phyloP scores from a whole-genome alignment of 2,329 filamentous ascomycete species.

The Blastomyces silverae region DNA sequence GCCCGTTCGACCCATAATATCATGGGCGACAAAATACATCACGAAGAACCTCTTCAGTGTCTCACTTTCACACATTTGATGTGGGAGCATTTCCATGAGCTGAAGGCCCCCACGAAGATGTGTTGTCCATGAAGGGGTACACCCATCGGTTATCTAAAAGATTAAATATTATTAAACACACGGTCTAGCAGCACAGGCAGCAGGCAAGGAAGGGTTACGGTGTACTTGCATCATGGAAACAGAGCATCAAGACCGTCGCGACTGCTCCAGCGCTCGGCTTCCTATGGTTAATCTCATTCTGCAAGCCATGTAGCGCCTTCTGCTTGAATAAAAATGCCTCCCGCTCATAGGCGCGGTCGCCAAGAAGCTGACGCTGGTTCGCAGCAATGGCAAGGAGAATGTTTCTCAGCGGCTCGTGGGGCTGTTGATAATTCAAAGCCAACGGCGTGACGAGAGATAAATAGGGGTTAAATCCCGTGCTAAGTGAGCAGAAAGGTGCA shows the following conservation, averaged over 20 bases:
- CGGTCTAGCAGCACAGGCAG: background rate
- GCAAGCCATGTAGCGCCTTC: conserved; percentile 26
- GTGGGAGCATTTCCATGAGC: conserved; percentile 23
- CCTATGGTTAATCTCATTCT: conserved; percentile 21
- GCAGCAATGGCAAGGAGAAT: conserved; percentile 29
- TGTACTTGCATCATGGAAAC: conserved; percentile 29
- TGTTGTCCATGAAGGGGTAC: conserved; percentile 29
- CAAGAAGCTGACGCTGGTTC: conserved; percentile 28
- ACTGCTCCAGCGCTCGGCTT: conserved; percentile 24
- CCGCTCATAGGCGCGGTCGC: conserved; percentile 23
- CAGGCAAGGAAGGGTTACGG: conserved; percentile 2
- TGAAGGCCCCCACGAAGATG: conserved; percentile 29
- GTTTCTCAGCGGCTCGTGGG: conserved; percentile 24
- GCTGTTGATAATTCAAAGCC: conserved; percentile 18
- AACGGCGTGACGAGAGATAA: conserved; percentile 26
- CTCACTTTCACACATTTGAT: conserved; percentile 18
- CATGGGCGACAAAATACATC: conserved; percentile 33
- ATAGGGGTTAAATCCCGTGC: conserved; percentile 28
- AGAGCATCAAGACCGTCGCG: conserved; percentile 32
- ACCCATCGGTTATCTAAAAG: conserved; percentile 30
- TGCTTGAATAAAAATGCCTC: conserved; percentile 27
- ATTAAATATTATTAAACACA: background rate
- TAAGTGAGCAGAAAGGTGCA: conserved; percentile 30
- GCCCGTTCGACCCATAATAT: conserved; percentile 30
- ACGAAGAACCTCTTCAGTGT: conserved; percentile 25